Evolutionary conservation across 352 stramenopile genomes (phyloP).

Genomic region (Phytophthora quininea): DNA sequence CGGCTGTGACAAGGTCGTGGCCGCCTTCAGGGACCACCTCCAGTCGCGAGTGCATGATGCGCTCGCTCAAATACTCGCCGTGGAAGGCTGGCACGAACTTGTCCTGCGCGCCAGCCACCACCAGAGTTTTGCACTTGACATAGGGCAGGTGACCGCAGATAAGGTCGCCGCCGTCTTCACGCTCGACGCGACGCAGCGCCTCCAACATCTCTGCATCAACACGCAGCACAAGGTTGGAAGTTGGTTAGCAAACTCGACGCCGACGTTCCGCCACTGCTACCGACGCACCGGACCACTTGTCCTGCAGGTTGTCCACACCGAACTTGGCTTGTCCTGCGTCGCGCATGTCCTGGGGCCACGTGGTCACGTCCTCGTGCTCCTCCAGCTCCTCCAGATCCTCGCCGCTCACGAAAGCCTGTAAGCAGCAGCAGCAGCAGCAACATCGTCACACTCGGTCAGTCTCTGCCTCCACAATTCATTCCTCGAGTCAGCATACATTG

Average conservation of each 20-base stretch:
- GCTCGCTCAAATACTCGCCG: constrained; percentile 85
- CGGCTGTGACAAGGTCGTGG: constrained; percentile 63
- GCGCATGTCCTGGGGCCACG: constrained; percentile 59
- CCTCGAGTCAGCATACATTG: constrained; percentile 50
- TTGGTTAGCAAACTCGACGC: background rate
- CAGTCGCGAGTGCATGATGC: constrained; percentile 83
- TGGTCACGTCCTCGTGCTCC: constrained; percentile 50
- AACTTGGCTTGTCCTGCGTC: constrained; percentile 60
- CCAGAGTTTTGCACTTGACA: constrained; percentile 87
- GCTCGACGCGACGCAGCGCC: constrained; percentile 52
- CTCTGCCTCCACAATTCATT: constrained; percentile 2
- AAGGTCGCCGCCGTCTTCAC: constrained; percentile 64
- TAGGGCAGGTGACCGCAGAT: constrained; percentile 71
- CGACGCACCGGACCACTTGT: constrained; percentile 54
- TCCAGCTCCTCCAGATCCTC: constrained; percentile 73
- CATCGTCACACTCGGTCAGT: constrained; percentile 18
- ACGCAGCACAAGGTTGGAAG: constrained; percentile 8
- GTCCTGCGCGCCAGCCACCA: constrained; percentile 67
- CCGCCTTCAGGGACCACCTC: constrained; percentile 58
- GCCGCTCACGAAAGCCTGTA: constrained; percentile 74
- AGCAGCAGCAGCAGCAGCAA: constrained; percentile 8
- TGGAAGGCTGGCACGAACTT: constrained; percentile 73
- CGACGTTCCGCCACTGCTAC: background rate
- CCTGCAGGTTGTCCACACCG: constrained; percentile 54
- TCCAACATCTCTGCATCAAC: constrained; percentile 53